Base-by-base conservation (phyloP, 495 filamentous ascomycete genomes). In the Penicillium lagena region DNA sequence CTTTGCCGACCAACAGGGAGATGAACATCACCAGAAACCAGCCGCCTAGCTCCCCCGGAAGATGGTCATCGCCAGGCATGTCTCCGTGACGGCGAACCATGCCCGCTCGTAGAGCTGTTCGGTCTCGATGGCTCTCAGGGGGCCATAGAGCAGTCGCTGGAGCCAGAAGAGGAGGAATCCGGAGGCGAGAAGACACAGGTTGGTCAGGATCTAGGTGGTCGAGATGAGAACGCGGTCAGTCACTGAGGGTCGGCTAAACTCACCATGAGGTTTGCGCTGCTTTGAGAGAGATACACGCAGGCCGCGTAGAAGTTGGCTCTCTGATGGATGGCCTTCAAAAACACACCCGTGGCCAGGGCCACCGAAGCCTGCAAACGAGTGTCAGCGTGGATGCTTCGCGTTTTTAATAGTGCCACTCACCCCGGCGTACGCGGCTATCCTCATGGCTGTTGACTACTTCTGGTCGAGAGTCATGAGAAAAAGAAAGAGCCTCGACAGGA, bases 11-110 rank as follows among this genome's bases (percentile, higher is more conserved):
- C 37, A 97, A 74, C n/a, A 97, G 75, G 31, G 81, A 81, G 12
- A 93, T 86, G 57, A 97, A 96, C 91, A 97, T 97, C 51, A 93
- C 79, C 40, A 97, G 66, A 56, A 97, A 96, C 80, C 88, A 94
- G 27, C 80, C 85, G 37, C 95, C 94, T 29, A 97, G 78, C 59
- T 95, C 88, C 43, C 93, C 14, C 93, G 78, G 62, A 98, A 98
- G 51, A 95, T 96, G n/a, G 91, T 96, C 91, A 97, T 96, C 12
- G 94, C 93, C 34, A 98, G 76, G 62, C 87, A 90, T 50, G 93
- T 97, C 63, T 98, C 93, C 15, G 90, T 95, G 34, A 98, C 82
- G 39, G 91, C 90, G 59, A 95, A 96, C 93, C 93, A 98, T 34
- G 84, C 89, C 62, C 90, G 93, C 62, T 98, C 93, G 64, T 95